Conservation (phyloP, 164 flowering plant genomes). For the Umbellularia californica region DNA sequence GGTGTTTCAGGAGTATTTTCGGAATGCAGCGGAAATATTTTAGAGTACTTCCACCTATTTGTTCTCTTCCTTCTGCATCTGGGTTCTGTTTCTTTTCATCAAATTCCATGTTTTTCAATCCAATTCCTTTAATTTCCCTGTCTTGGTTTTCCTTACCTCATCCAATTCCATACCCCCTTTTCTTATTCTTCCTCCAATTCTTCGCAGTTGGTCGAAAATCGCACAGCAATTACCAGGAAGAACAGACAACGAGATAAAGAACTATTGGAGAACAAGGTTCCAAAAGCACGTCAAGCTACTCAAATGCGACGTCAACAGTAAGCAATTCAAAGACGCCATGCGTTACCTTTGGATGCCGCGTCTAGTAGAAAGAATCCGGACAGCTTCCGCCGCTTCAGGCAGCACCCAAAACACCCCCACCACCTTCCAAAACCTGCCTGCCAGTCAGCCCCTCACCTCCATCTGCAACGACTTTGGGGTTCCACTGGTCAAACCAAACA, state of each 20-base stretch:
- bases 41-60: too few species aligned
- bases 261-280: conserved; percentile 92
- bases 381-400: conserved; percentile 35
- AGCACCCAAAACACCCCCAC: neutral
- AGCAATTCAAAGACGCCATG: conserved; percentile 86
- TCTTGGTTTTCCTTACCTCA: neutral
- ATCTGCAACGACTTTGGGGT: neutral
- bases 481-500: conserved; percentile 5
- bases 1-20: too few species aligned
- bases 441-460: neutral
- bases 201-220: conserved; percentile 86
- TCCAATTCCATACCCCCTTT: neutral
- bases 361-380: conserved; percentile 65
- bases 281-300: conserved; percentile 95
- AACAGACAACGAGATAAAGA: conserved; percentile 91
- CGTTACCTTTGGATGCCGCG: conserved; percentile 86
- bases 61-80: too few species aligned
- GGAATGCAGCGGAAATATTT: too few species aligned
- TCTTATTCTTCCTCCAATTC: neutral
- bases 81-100: too few species aligned
- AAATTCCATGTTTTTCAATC: too few species aligned
- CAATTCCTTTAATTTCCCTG: too few species aligned
- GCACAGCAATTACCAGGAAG: conserved; percentile 87
- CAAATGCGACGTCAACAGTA: conserved; percentile 88
- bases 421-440: neutral